A percentile compares a stretch with the other conserved stretches of the same genome.
Evolutionary conservation across 495 filamentous ascomycete species (phyloP).

Genomic region (Rhypophila decipiens): DNA sequence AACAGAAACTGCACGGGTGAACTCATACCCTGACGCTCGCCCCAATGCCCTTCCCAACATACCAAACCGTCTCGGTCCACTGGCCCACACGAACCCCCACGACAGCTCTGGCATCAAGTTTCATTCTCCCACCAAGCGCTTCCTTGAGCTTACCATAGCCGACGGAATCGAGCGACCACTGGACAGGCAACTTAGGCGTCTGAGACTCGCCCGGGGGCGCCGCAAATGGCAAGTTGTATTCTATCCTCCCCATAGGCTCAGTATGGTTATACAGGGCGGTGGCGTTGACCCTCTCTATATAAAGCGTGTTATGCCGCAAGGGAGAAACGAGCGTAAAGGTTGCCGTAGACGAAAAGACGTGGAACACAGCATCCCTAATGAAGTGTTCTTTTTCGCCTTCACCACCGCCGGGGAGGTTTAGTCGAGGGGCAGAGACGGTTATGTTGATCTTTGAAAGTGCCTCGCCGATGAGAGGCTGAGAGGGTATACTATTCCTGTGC

Average conservation of each 20-base stretch:
- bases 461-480: slow-evolving; percentile 62
- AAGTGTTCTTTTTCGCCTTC: slow-evolving; percentile 45
- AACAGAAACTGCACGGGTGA: neutral
- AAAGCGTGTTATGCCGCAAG: slow-evolving; percentile 60
- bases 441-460: slow-evolving; percentile 63
- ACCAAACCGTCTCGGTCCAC: slow-evolving; percentile 66
- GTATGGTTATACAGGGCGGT: slow-evolving; percentile 78
- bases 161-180: slow-evolving; percentile 66
- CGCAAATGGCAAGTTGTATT: slow-evolving; percentile 65
- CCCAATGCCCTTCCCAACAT: slow-evolving; percentile 65
- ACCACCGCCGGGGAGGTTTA: slow-evolving; percentile 44
- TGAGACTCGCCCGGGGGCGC: slow-evolving; percentile 66
- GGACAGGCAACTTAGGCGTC: slow-evolving; percentile 73
- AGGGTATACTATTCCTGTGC: slow-evolving; percentile 64
- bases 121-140: slow-evolving; percentile 77
- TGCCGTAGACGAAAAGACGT: slow-evolving; percentile 79
- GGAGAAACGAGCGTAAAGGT: slow-evolving; percentile 80
- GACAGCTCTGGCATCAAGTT: slow-evolving; percentile 69
- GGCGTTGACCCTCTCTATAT: slow-evolving; percentile 71
- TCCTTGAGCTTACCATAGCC: slow-evolving; percentile 75
- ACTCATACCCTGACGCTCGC: slow-evolving; percentile 59
- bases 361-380: slow-evolving; percentile 79
- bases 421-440: slow-evolving; percentile 60
- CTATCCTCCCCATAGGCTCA: slow-evolving; percentile 67
- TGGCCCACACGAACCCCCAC: slow-evolving; percentile 64